Conservation (phyloP, 164 flowering plant genomes). For the Chimonanthus salicifolius region DNA sequence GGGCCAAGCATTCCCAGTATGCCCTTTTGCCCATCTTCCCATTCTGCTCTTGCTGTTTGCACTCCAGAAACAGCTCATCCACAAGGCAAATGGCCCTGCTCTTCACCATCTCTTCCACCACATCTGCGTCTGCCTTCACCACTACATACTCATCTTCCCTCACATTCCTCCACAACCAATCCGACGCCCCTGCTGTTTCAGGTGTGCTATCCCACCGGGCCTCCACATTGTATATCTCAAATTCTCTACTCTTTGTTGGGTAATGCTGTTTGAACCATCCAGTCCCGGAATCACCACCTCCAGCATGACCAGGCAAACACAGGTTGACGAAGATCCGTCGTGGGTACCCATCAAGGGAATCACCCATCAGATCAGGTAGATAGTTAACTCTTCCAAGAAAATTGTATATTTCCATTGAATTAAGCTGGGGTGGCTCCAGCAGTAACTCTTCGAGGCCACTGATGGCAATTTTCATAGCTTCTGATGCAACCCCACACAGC, state of each 20-base stretch:
- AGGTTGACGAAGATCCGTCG: constrained; percentile 66
- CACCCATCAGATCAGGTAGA: constrained; percentile 62
- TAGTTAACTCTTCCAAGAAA: constrained; percentile 43
- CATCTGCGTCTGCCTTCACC: constrained; percentile 74
- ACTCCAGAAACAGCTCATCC: constrained; percentile 74
- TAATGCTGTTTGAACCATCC: constrained; percentile 61
- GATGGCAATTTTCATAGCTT: constrained; percentile 52
- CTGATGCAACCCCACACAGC: constrained; percentile 22
- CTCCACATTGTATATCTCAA: constrained; percentile 54
- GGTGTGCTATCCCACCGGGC: constrained; percentile 24
- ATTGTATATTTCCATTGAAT: constrained; percentile 29
- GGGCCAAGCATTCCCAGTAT: constrained; percentile 87
- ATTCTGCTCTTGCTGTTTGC: constrained; percentile 36
- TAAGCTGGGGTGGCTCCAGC: constrained; percentile 64
- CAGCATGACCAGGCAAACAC: constrained; percentile 20
- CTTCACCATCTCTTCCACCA: constrained; percentile 68
- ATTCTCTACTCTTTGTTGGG: constrained; percentile 50
- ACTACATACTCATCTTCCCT: constrained; percentile 68
- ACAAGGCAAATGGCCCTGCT: constrained; percentile 48
- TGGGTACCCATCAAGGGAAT: constrained; percentile 52
- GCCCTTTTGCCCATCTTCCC: constrained; percentile 41
- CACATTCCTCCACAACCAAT: constrained; percentile 59
- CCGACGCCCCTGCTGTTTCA: constrained; percentile 37
- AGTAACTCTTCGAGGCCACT: constrained; percentile 60
- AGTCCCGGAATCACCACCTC: constrained; percentile 13